Evolutionary conservation across 805 yeast species (phyloP).

Genomic region (Blastobotrys peoriensis): DNA sequence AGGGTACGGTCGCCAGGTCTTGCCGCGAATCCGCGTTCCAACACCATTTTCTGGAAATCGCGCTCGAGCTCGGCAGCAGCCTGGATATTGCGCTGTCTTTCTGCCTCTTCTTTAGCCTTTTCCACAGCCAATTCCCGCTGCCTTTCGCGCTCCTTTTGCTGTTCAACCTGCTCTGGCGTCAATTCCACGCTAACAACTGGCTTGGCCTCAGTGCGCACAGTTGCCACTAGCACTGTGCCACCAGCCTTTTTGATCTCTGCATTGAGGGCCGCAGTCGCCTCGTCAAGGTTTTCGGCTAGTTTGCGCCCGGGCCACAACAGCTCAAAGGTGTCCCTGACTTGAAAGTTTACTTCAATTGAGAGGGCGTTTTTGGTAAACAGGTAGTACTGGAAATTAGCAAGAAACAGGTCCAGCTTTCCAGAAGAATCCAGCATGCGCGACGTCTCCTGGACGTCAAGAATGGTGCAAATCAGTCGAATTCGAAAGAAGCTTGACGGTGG

Average conservation of each 20-base stretch:
- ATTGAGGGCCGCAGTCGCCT: constrained; percentile 39
- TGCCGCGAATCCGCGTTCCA: constrained; percentile 48
- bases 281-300: constrained; percentile 35
- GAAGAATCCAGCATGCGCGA: constrained; percentile 8
- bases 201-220: background rate
- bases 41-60: constrained; percentile 48
- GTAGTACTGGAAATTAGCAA: constrained; percentile 68
- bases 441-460: constrained; percentile 31
- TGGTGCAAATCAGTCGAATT: constrained; percentile 46
- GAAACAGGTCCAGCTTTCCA: constrained; percentile 35
- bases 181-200: constrained; percentile 1
- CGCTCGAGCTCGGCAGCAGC: constrained; percentile 49
- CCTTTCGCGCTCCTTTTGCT: constrained; percentile 23
- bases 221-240: background rate
- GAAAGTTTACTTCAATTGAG: constrained; percentile 57
- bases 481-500: constrained; percentile 66
- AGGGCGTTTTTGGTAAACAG: constrained; percentile 54
- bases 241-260: constrained; percentile 29
- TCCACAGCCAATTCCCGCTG: constrained; percentile 5
- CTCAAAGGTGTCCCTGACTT: constrained; percentile 41
- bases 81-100: constrained; percentile 38
- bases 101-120: constrained; percentile 33
- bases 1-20: constrained; percentile 24
- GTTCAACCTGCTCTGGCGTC: constrained; percentile 25
- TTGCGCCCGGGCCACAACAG: constrained; percentile 30